These are phyloP conservation scores for Cyberlindnera meyerae DNA, from an alignment of 805 yeast species.

Conservation along the genomic window DNA sequence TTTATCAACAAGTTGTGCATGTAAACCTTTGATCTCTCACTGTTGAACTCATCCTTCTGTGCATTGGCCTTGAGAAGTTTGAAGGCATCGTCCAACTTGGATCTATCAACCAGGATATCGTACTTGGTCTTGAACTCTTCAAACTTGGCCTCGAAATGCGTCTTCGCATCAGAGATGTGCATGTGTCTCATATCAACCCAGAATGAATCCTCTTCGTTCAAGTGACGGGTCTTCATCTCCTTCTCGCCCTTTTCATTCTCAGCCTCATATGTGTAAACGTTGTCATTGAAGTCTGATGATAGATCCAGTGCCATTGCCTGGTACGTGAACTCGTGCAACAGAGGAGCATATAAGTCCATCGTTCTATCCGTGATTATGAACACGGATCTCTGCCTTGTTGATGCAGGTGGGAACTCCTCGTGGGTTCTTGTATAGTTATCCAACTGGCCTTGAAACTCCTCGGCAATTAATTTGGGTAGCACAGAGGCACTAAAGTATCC, in stretches of 20 bases:
- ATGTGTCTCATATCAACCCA: constrained; percentile 69
- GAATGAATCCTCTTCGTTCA: constrained; percentile 60
- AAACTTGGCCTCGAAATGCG: constrained; percentile 50
- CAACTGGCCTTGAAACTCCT: constrained; percentile 60
- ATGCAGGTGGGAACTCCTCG: constrained; percentile 56
- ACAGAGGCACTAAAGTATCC: constrained; percentile 49
- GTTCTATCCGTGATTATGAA: constrained; percentile 79
- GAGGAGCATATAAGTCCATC: constrained; percentile 75
- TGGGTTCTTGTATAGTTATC: constrained; percentile 72
- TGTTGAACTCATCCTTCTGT: constrained; percentile 60
- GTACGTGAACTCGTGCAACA: constrained; percentile 85
- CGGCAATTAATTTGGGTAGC: constrained; percentile 67
- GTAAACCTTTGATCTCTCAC: constrained; percentile 56
- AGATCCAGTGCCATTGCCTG: constrained; percentile 87
- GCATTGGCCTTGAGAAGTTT: constrained; percentile 76
- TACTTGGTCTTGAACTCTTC: constrained; percentile 65
- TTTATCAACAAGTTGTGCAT: constrained; percentile 59
- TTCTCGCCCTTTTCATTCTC: constrained; percentile 48
- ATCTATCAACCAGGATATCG: constrained; percentile 68
- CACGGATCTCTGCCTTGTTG: constrained; percentile 62
- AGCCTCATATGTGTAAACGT: constrained; percentile 47
- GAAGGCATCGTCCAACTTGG: constrained; percentile 57
- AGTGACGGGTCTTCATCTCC: constrained; percentile 41
- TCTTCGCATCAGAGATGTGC: constrained; percentile 73
- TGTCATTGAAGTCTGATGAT: constrained; percentile 41